Conservation (phyloP, 495 filamentous ascomycete genomes). For the Mycothermus thermophilus region DNA sequence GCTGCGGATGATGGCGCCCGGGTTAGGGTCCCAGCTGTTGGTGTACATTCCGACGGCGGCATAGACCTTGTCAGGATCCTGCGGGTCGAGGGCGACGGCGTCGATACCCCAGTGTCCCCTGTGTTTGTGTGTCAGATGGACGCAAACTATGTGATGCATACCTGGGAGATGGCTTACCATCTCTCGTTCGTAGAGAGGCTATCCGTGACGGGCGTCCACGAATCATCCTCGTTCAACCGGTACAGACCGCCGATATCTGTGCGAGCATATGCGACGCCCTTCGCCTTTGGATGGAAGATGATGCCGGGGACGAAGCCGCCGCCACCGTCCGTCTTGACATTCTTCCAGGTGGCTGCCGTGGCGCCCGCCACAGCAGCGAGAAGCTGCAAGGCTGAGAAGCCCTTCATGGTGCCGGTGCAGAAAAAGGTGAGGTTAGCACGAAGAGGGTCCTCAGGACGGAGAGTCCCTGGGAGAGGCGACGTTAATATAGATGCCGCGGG, state of each 20-base stretch:
- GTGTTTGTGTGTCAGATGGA: slow-evolving; percentile 14
- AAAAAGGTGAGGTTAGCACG: slow-evolving; percentile 1
- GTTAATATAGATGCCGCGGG: no score
- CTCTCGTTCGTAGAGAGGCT: slow-evolving; percentile 32
- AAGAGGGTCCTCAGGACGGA: slow-evolving; percentile 2
- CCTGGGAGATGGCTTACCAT: slow-evolving; percentile 28
- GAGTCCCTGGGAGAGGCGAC: slow-evolving; percentile 3
- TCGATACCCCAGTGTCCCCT: slow-evolving; percentile 43
- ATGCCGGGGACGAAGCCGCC: slow-evolving; percentile 48
- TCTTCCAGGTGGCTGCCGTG: slow-evolving; percentile 28
- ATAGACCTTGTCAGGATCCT: slow-evolving; percentile 40
- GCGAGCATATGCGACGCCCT: slow-evolving; percentile 45
- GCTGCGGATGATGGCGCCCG: slow-evolving; percentile 37
- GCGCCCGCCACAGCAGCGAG: slow-evolving; percentile 17
- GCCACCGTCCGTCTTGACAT: slow-evolving; percentile 39
- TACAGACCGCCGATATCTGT: slow-evolving; percentile 53
- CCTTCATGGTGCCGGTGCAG: slow-evolving; percentile 25
- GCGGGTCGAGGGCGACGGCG: slow-evolving; percentile 43
- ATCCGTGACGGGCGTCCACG: slow-evolving; percentile 45
- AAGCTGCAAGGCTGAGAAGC: slow-evolving; percentile 18
- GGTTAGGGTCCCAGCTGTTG: slow-evolving; percentile 44
- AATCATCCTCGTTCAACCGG: slow-evolving; percentile 37
- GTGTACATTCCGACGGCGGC: slow-evolving; percentile 46
- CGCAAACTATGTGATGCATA: no score
- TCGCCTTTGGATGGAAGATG: slow-evolving; percentile 42